phyloP scores from a whole-genome alignment of 2,329 filamentous ascomycete genomes.

The Alternaria atra region DNA sequence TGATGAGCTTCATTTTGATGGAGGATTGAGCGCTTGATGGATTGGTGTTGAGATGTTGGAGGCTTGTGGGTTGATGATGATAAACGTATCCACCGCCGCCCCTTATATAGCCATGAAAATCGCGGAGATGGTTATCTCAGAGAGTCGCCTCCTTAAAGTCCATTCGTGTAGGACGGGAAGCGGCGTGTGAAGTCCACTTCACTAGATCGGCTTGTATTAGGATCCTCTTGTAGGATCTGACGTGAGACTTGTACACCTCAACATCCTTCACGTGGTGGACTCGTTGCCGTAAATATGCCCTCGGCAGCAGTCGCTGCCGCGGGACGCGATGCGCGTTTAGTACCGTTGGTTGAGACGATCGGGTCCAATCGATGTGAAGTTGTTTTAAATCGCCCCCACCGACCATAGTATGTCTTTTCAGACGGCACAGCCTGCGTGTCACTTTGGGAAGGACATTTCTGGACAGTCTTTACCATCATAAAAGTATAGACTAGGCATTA shows the following conservation, averaged over 20 bases:
- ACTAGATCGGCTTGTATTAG: background rate
- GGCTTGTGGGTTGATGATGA: background rate
- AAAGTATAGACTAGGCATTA: background rate
- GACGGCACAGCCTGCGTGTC: background rate
- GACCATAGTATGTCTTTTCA: background rate
- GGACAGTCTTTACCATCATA: background rate
- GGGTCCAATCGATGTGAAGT: background rate
- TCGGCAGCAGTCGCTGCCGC: too few species aligned
- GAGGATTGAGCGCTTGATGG: background rate
- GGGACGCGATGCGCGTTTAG: background rate
- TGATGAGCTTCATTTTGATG: constrained; percentile 13
- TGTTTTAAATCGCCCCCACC: background rate
- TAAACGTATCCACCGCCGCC: background rate
- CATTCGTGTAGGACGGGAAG: background rate
- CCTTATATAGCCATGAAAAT: background rate
- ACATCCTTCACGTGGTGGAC: background rate
- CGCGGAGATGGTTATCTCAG: background rate
- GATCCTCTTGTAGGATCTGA: background rate
- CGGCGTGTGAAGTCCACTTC: background rate
- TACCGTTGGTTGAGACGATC: background rate
- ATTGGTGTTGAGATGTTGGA: background rate
- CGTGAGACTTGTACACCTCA: background rate
- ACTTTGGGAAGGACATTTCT: too few species aligned
- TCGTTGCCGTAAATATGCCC: background rate
- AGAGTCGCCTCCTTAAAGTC: background rate